A percentile compares a stretch with the other conserved stretches of the same genome.
Evolutionary conservation across 176 grass and related monocot species (phyloP).

Genomic region (Pharus latifolius): DNA sequence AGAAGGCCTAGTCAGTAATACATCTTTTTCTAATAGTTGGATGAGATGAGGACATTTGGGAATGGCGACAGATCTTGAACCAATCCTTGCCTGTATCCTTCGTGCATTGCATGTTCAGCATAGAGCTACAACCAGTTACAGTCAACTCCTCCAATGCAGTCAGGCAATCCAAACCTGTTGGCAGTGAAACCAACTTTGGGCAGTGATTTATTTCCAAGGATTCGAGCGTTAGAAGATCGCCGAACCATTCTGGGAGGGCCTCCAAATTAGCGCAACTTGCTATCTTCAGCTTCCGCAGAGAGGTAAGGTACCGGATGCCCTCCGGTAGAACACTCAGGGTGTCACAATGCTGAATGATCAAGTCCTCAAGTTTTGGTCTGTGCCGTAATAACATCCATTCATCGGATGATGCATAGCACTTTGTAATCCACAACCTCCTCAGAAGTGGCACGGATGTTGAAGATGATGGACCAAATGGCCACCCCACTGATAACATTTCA

Average conservation of each 20-base stretch:
- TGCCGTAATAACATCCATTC: slow-evolving; percentile 16
- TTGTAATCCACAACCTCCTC: slow-evolving; percentile 39
- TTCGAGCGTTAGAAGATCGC: slow-evolving; percentile 12
- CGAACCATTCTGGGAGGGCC: slow-evolving; percentile 42
- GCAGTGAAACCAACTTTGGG: slow-evolving; percentile 14
- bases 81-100: slow-evolving; percentile 36
- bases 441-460: neutral
- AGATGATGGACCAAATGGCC: neutral
- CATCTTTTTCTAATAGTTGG: no score
- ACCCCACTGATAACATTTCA: slow-evolving; percentile 14
- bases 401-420: slow-evolving; percentile 12
- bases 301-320: slow-evolving; percentile 17
- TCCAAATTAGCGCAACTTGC: slow-evolving; percentile 27
- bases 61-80: slow-evolving; percentile 37
- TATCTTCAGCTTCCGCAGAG: slow-evolving; percentile 31
- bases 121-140: slow-evolving; percentile 20
- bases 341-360: slow-evolving; percentile 30
- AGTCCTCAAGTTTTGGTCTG: slow-evolving; percentile 30
- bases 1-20: no score
- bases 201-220: slow-evolving; percentile 34
- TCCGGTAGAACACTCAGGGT: slow-evolving; percentile 22
- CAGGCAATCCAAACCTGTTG: slow-evolving; percentile 16
- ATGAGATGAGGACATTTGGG: slow-evolving; percentile 14
- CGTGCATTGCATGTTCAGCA: slow-evolving; percentile 10
- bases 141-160: slow-evolving; percentile 32